A percentile compares a stretch with the other conserved stretches of the same genome.
phyloP scores from a whole-genome alignment of 768 basidiomycete genomes.

The Mycena belliarum region DNA sequence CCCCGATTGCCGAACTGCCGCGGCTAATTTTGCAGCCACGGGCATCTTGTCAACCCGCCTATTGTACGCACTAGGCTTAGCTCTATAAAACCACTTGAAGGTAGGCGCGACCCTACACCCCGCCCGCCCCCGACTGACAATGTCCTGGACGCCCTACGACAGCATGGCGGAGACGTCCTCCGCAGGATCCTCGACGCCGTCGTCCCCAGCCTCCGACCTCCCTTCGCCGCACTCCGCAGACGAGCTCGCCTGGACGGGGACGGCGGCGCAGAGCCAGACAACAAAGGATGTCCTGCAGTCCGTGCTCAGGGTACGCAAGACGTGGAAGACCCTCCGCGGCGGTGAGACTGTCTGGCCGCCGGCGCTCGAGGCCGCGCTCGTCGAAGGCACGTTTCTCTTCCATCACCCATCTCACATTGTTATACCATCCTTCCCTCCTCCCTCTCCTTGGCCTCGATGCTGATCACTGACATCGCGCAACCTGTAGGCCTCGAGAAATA shows the following conservation, averaged over 20 bases:
- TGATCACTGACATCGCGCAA: too few species aligned
- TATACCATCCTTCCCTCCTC: too few species aligned
- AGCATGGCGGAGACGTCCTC: background rate
- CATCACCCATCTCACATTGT: too few species aligned
- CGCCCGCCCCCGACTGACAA: too few species aligned
- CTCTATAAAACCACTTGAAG: too few species aligned
- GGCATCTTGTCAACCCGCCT: too few species aligned
- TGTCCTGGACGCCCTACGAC: conserved; percentile 13
- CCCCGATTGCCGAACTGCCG: too few species aligned
- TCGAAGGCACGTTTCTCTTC: conserved; percentile 71
- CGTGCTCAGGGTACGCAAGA: conserved; percentile 68
- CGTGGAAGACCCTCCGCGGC: conserved; percentile 71
- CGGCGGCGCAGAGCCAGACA: conserved; percentile 20
- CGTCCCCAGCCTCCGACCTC: conserved; percentile 9
- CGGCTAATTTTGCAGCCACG: too few species aligned
- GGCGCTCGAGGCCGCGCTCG: conserved; percentile 72
- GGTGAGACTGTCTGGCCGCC: conserved; percentile 56
- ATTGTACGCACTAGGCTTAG: too few species aligned
- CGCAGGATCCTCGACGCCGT: conserved; percentile 6
- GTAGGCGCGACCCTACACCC: too few species aligned
- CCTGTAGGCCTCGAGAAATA: conserved; percentile 49
- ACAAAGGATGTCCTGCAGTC: conserved; percentile 55
- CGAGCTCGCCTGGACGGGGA: too few species aligned
- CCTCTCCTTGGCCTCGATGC: too few species aligned
- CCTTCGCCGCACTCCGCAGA: background rate